Evolutionary conservation across 495 filamentous ascomycete genomes (phyloP), one percentile per base, ranked within the genome.

Genomic region (Penicillium desertorum): DNA sequence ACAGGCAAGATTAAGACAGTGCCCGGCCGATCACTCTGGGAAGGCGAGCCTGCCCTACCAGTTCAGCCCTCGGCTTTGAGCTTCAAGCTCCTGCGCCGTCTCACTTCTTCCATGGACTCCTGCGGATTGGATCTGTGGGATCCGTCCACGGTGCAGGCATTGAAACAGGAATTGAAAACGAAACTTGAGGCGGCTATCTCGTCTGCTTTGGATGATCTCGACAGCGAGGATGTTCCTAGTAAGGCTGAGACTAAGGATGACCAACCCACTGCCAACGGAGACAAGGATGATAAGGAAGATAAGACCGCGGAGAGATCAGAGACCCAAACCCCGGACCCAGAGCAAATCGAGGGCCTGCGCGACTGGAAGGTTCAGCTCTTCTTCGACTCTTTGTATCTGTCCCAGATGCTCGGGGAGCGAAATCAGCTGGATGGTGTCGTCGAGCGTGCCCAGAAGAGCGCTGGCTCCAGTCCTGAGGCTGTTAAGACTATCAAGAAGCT

Each of bases 51-150:
- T 0, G 78, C 81, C 34, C 65, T 96, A 25, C 94, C 94, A 1
- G 76, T 86, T n/a, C 90, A 91, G 59, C 92, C 92, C 0, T 92
- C 91, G 1, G 85, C 90, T 0, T 78, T 80, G 27, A 81, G 85
- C 3, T 95, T 96, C 69, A 82, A 81, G 58, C 88, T 93, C 51
- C 66, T 97, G 42, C 82, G 86, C 29, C 81, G 78, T 32, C 63
- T 96, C 23, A 75, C 81, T 9, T 69, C 72, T 37, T 73, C 79
- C 1, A 95, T 98, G 91, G 80, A 80, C 36, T 72, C 76, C 12
- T 75, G 76, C 10, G 94, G 94, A 1, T 72, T 75, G 32, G 94
- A 98, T 63, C 68, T 98, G 9, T 98, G 94, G 94, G 92, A 86
- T 54, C 81, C 84, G 3, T 81, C 78, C 3, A 88, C 88, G 0